Percentiles rank a stretch among this genome's conserved stretches.
These are phyloP conservation scores for Castanopsis chinensis DNA, from an alignment of 306 rosid genomes.

Conservation along the genomic window DNA sequence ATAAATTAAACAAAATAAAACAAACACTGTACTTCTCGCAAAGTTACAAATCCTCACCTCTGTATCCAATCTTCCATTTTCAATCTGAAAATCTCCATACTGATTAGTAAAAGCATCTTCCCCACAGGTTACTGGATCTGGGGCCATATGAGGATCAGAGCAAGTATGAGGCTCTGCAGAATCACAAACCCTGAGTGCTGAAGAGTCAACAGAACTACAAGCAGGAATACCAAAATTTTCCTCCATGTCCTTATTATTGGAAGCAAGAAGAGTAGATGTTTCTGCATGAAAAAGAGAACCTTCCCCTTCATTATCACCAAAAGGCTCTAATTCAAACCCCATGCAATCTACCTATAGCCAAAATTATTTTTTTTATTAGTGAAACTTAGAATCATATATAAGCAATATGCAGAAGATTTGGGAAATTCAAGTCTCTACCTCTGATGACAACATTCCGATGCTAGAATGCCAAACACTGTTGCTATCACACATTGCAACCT, in stretches of 20 bases:
- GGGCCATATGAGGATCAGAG: conserved; percentile 19
- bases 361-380: background rate
- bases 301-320: conserved; percentile 40
- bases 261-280: conserved; percentile 31
- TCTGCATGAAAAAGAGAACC: conserved; percentile 21
- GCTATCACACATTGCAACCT: conserved; percentile 32
- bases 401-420: background rate
- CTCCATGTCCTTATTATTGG: conserved; percentile 19
- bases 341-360: conserved; percentile 55
- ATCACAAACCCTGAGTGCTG: conserved; percentile 24
- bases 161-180: conserved; percentile 31
- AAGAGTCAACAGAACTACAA: conserved; percentile 20
- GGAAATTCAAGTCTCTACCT: conserved; percentile 38
- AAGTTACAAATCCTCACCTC: conserved; percentile 27
- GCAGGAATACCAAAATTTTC: conserved; percentile 30
- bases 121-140: conserved; percentile 9
- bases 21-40: background rate
- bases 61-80: conserved; percentile 24
- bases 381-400: background rate
- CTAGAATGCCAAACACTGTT: conserved; percentile 36
- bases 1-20: background rate
- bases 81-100: conserved; percentile 15
- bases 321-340: conserved; percentile 54
- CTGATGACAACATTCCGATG: conserved; percentile 41
- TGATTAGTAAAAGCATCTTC: conserved; percentile 13